Evolutionary conservation across 306 rosid genomes (phyloP).

Genomic region (Aeschynomene evenia): DNA sequence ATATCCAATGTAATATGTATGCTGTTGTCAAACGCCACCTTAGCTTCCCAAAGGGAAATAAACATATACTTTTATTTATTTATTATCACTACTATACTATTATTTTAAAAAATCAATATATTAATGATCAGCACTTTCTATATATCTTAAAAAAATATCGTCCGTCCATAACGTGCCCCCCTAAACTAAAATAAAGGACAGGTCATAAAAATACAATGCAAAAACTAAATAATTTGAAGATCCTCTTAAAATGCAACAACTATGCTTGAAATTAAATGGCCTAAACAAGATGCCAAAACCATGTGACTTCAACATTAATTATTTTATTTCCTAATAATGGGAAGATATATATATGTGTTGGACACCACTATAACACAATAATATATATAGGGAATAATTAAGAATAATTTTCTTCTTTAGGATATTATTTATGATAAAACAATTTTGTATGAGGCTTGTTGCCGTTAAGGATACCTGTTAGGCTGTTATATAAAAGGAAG

Average conservation of each 20-base stretch:
- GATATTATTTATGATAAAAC: neutral
- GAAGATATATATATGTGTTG: constrained; percentile 33
- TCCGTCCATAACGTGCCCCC: neutral
- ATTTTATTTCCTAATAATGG: constrained; percentile 19
- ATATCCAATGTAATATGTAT: too few relatives aligned
- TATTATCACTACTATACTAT: neutral
- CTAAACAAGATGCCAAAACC: constrained; percentile 47
- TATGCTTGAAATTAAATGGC: constrained; percentile 22
- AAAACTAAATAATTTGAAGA: constrained; percentile 6
- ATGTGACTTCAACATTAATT: constrained; percentile 49
- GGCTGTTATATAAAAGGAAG: constrained; percentile 28
- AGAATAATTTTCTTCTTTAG: neutral
- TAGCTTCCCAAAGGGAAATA: neutral
- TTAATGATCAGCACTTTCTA: neutral
- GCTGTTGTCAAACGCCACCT: neutral
- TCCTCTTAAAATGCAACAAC: constrained; percentile 32
- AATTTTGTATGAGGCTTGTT: constrained; percentile 45
- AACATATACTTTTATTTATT: neutral
- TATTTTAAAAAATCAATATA: too few relatives aligned
- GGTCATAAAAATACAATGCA: constrained; percentile 20
- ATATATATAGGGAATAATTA: constrained; percentile 10
- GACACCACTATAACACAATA: too few relatives aligned
- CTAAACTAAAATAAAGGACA: constrained; percentile 25
- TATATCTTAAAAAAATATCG: neutral
- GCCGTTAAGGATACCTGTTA: constrained; percentile 64